Conservation (phyloP, 2,329 filamentous ascomycete genomes). For the Aspergillus thermomutatus region DNA sequence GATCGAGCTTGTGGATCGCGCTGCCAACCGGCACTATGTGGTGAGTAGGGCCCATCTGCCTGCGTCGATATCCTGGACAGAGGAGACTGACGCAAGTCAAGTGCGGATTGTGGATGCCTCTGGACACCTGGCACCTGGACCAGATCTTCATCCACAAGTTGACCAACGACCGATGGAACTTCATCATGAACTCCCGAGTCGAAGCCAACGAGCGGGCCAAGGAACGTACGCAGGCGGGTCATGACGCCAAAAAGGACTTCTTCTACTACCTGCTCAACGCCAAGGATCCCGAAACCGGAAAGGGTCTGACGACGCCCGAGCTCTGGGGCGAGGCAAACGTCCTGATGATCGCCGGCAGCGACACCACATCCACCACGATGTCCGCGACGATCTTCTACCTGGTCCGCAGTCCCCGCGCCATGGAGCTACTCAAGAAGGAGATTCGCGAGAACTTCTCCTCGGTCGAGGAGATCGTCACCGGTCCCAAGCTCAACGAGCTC, state of each 20-base stretch:
- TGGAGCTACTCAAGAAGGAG: conserved; percentile 33
- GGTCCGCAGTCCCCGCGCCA: conserved; percentile 29
- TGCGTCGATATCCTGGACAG: not conserved
- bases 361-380: conserved; percentile 66
- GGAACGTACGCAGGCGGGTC: conserved; percentile 53
- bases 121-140: conserved; percentile 65
- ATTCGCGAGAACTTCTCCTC: conserved; percentile 33
- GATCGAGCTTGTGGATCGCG: conserved; percentile 63
- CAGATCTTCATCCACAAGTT: conserved; percentile 65
- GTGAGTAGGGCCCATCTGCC: conserved; percentile 43
- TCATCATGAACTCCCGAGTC: conserved; percentile 67
- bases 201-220: conserved; percentile 66
- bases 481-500: conserved; percentile 33
- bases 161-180: conserved; percentile 63
- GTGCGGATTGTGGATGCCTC: conserved; percentile 69
- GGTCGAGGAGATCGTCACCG: conserved; percentile 37
- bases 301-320: conserved; percentile 62
- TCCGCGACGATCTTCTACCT: conserved; percentile 43
- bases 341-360: conserved; percentile 68
- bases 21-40: conserved; percentile 66
- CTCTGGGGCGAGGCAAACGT: conserved; percentile 70
- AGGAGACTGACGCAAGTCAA: conserved; percentile 27
- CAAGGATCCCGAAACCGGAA: conserved; percentile 67
- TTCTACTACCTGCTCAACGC: conserved; percentile 73
- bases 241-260: conserved; percentile 68